A percentile compares a stretch with the other conserved stretches of the same genome.
These are phyloP conservation scores for Hypoxylon crocopeplum DNA, from an alignment of 495 filamentous ascomycete species.

Conservation along the genomic window DNA sequence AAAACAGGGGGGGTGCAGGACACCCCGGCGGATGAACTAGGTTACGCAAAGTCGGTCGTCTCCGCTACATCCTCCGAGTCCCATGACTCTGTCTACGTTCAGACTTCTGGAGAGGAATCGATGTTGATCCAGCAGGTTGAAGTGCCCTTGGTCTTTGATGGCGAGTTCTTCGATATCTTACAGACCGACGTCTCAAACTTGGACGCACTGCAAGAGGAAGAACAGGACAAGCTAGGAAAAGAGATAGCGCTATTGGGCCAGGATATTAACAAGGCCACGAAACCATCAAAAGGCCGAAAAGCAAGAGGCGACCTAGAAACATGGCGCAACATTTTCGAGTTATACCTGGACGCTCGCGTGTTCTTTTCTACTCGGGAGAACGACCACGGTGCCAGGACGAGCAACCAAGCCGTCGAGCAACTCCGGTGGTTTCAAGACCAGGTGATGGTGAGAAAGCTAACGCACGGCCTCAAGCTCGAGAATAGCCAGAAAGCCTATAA, in stretches of 20 bases:
- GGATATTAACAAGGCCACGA: slow-evolving; percentile 62
- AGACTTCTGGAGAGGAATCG: neutral
- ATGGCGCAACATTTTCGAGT: slow-evolving; percentile 76
- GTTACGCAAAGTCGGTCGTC: neutral
- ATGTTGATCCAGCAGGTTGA: slow-evolving; percentile 54
- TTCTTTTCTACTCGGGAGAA: slow-evolving; percentile 74
- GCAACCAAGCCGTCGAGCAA: slow-evolving; percentile 58
- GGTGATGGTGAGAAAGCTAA: slow-evolving; percentile 58
- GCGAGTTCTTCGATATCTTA: slow-evolving; percentile 72
- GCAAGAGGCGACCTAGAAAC: slow-evolving; percentile 69
- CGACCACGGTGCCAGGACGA: slow-evolving; percentile 63
- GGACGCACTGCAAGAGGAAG: slow-evolving; percentile 63
- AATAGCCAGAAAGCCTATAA: slow-evolving; percentile 63
- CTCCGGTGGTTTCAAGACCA: slow-evolving; percentile 66
- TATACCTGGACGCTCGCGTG: slow-evolving; percentile 71
- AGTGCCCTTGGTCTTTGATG: slow-evolving; percentile 70
- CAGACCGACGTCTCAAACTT: slow-evolving; percentile 66
- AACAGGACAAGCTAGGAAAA: slow-evolving; percentile 60
- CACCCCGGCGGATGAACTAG: neutral
- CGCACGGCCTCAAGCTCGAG: slow-evolving; percentile 62
- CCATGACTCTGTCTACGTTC: neutral
- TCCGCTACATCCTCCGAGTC: neutral
- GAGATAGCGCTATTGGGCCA: slow-evolving; percentile 63
- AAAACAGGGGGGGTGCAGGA: slow-evolving; percentile 19
- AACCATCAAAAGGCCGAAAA: slow-evolving; percentile 55